These are phyloP conservation scores for Pistacia vera DNA, from an alignment of 345 rosid genomes.

Conservation along the genomic window DNA sequence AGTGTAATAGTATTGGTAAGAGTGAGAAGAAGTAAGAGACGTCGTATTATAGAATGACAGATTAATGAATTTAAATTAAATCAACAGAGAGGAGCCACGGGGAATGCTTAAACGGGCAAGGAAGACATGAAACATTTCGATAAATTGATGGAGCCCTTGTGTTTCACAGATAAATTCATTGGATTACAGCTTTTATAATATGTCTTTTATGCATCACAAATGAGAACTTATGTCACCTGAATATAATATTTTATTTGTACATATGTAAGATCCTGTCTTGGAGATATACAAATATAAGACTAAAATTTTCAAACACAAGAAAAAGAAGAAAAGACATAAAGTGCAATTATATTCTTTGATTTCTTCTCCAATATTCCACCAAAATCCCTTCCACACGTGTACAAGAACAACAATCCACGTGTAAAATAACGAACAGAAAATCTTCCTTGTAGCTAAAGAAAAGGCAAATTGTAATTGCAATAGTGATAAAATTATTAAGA, in stretches of 20 bases:
- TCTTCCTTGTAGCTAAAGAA: constrained; percentile 51
- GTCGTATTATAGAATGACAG: constrained; percentile 8
- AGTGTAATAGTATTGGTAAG: constrained; percentile 2
- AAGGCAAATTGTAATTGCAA: constrained; percentile 28
- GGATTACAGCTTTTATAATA: constrained; percentile 3
- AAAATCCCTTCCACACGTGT: constrained; percentile 38
- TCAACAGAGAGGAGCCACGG: constrained; percentile 9
- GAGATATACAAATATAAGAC: constrained; percentile 44
- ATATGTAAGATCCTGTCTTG: constrained; percentile 33
- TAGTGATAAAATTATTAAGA: constrained; percentile 4
- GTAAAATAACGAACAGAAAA: constrained; percentile 41
- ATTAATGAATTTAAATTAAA: not conserved
- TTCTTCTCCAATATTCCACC: not conserved
- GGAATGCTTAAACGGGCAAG: not conserved
- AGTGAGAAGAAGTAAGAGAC: not conserved
- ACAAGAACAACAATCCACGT: constrained; percentile 21
- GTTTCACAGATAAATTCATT: constrained; percentile 5
- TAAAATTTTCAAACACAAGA: constrained; percentile 50
- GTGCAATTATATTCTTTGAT: not conserved
- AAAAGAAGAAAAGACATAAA: constrained; percentile 35
- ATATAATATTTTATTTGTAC: constrained; percentile 15
- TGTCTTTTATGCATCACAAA: not conserved
- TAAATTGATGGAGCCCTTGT: constrained; percentile 8
- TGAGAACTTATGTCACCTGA: constrained; percentile 5
- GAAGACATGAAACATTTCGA: constrained; percentile 7